Base-by-base conservation (phyloP, 1,139 yeast genomes). In the Diutina neorugosa region DNA sequence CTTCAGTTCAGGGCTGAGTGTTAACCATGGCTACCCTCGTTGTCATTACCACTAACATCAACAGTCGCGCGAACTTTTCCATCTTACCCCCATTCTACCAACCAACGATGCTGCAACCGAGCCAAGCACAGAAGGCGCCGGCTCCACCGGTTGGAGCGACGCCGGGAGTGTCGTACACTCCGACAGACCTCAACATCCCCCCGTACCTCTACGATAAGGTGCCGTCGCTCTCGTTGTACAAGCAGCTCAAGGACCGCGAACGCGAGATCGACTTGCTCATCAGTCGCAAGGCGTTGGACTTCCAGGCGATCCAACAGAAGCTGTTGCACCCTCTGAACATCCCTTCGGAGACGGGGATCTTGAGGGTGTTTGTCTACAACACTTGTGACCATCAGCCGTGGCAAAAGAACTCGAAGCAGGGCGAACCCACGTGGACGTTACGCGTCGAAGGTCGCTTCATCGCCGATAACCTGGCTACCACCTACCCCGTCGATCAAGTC, bases 361-460 rank as follows among this genome's bases (percentile, higher is more conserved):
- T 93, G 62, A 79, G 98, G 55, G 79, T 93, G 23, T 93, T 85
- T 64, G 73, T 94, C 37, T 89, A 93, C 61, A 90, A 88, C 65
- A 84, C 89, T 2, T 75, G 86, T 48, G 86, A 83, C 57, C 87
- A 88, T 65, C 98, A 93, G 69, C 89, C 94, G 51, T 93, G 98
- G 98, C 98, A 91, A 64, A 73, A 73, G 53, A 65, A 65, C 19
- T 60, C 64, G 6, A 53, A 60, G 8, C 55, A 62, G 2, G 62
- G 63, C 16, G 80, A 74, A 52, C 80, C 94, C 7, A 64, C 80
- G 5, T 93, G 97, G 97, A 86, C 94, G 1, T 73, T 93, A 60
- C 76, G 96, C 54, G 80, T 93, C 21, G 98, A 93, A 67, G 98
- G 98, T 11, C 74, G 90, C 54, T 70, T 88, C 41, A 71, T 91